These are phyloP conservation scores for Aspergillus pseudoviridinutans DNA, from an alignment of 2,329 filamentous ascomycete species.

Conservation along the genomic window DNA sequence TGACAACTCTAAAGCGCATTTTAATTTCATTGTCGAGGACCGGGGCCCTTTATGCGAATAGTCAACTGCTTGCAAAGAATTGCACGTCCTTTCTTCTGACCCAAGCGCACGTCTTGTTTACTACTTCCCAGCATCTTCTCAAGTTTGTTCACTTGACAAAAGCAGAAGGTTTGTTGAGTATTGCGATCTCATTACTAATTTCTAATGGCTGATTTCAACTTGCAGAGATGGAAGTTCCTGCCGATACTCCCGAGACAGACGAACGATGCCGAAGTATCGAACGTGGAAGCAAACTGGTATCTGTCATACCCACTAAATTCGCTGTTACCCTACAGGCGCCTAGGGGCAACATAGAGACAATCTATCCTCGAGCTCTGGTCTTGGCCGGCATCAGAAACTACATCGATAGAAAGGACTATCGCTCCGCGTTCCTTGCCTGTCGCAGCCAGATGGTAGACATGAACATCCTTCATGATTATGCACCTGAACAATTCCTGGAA, in stretches of 20 bases:
- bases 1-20: constrained; percentile 36
- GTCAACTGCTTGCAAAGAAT: constrained; percentile 70
- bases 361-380: constrained; percentile 88
- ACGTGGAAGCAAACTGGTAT: constrained; percentile 79
- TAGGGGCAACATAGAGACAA: constrained; percentile 89
- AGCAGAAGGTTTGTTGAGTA: constrained; percentile 52
- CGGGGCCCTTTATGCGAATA: constrained; percentile 75
- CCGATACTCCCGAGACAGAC: constrained; percentile 84
- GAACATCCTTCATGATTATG: constrained; percentile 94
- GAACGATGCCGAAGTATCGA: constrained; percentile 91
- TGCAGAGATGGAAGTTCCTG: constrained; percentile 73
- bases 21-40: constrained; percentile 67
- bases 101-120: constrained; percentile 78
- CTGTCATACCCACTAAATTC: constrained; percentile 83
- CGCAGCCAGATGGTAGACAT: constrained; percentile 93
- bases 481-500: constrained; percentile 77
- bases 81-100: constrained; percentile 90
- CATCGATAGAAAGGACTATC: constrained; percentile 77
- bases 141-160: constrained; percentile 84
- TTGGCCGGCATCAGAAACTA: constrained; percentile 80
- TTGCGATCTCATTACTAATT: constrained; percentile 18
- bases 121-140: constrained; percentile 84
- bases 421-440: constrained; percentile 78
- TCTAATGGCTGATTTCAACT: constrained; percentile 18
- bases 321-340: constrained; percentile 91